A percentile compares a stretch with the other conserved stretches of the same genome.
These are phyloP conservation scores for Schizophyllum commune DNA, from an alignment of 1,284 basidiomycete species.

Conservation along the genomic window DNA sequence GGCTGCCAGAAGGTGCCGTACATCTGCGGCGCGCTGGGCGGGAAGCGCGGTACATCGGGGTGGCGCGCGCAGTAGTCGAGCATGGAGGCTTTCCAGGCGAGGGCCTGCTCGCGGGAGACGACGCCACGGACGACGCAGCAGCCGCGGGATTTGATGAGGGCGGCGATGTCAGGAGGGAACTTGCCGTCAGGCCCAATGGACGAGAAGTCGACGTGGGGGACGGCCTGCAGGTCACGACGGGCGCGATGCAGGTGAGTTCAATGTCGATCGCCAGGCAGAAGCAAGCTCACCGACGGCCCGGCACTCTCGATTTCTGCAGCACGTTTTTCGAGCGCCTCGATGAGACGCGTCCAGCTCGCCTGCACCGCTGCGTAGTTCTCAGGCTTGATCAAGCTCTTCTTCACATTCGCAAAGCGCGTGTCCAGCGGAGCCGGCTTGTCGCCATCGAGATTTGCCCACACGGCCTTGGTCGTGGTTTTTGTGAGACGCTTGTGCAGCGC, in stretches of 20 bases:
- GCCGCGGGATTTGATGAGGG: conserved; percentile 1
- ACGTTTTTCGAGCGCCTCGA: conserved; percentile 2
- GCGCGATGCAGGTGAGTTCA: neutral
- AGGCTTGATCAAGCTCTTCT: conserved; percentile 4
- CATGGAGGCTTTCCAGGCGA: conserved; percentile 5
- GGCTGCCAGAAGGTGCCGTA: conserved; percentile 15
- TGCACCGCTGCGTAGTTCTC: conserved; percentile 6
- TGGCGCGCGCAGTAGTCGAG: conserved; percentile 5
- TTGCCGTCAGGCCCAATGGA: neutral
- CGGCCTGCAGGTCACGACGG: neutral
- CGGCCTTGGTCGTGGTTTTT: neutral
- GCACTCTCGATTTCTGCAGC: neutral
- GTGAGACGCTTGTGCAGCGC: neutral
- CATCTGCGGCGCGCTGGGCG: conserved; percentile 3
- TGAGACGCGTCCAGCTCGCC: conserved; percentile 5
- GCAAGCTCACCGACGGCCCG: conserved; percentile 3
- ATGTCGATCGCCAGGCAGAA: neutral
- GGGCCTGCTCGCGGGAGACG: conserved; percentile 4
- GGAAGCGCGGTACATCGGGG: conserved; percentile 3
- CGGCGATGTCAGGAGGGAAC: conserved; percentile 4
- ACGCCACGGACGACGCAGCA: conserved; percentile 6
- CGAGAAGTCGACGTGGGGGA: conserved; percentile 2
- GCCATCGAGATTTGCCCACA: conserved; percentile 4
- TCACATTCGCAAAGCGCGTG: conserved; percentile 2
- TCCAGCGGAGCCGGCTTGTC: neutral